These are phyloP conservation scores for Sphaerostilbella broomeana DNA, from an alignment of 2,329 filamentous ascomycete genomes.

Conservation along the genomic window DNA sequence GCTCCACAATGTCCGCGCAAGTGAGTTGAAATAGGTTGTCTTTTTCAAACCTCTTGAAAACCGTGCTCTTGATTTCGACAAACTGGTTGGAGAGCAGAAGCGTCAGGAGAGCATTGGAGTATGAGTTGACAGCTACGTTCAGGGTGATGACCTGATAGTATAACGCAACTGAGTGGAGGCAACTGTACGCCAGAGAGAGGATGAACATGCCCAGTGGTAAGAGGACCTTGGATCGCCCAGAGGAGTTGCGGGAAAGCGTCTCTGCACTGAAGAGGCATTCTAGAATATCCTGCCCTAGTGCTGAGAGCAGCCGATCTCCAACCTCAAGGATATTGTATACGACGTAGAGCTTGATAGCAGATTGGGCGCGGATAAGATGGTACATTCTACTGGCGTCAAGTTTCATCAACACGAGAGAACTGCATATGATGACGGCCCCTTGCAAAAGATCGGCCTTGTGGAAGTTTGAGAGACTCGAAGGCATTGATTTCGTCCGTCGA, in stretches of 20 bases:
- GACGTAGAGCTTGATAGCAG: constrained; percentile 95
- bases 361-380: constrained; percentile 91
- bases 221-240: constrained; percentile 85
- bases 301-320: constrained; percentile 80
- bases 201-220: constrained; percentile 88
- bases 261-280: constrained; percentile 94
- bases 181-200: constrained; percentile 79
- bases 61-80: constrained; percentile 95
- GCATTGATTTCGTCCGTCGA: constrained; percentile 72
- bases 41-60: constrained; percentile 98
- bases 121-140: constrained; percentile 97
- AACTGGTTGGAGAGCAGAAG: constrained; percentile 95
- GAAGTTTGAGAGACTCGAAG: constrained; percentile 76
- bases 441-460: constrained; percentile 95
- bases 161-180: constrained; percentile 76
- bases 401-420: constrained; percentile 76
- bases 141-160: constrained; percentile 98
- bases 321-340: constrained; percentile 98
- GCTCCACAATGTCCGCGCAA: constrained; percentile 92
- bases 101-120: constrained; percentile 90
- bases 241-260: constrained; percentile 77
- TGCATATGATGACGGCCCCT: constrained; percentile 79
- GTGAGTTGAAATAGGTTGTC: constrained; percentile 96
- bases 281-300: constrained; percentile 89
- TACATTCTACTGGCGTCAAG: constrained; percentile 98